These are phyloP conservation scores for Candida gorgasii DNA, from an alignment of 805 yeast genomes.

Conservation along the genomic window DNA sequence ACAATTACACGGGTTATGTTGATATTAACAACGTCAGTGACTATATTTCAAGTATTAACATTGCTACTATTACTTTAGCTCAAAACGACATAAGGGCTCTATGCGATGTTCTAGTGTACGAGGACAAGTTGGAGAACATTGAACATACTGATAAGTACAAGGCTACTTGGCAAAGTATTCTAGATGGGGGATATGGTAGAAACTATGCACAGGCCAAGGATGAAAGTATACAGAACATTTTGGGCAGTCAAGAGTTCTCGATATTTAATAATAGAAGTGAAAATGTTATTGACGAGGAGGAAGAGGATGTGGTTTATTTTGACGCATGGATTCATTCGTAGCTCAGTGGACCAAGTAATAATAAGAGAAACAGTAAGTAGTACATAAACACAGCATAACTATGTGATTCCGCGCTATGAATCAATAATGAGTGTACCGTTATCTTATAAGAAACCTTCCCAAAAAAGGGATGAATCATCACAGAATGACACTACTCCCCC, in stretches of 20 bases:
- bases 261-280: constrained; percentile 16
- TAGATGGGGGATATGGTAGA: constrained; percentile 62
- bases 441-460: constrained; percentile 30
- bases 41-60: constrained; percentile 69
- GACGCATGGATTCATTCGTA: constrained; percentile 17
- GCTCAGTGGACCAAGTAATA: too few species aligned
- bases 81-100: constrained; percentile 73
- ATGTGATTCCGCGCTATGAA: too few species aligned
- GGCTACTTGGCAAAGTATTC: constrained; percentile 81
- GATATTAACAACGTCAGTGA: constrained; percentile 71
- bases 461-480: neutral
- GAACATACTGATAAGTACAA: constrained; percentile 59
- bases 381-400: too few species aligned
- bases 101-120: constrained; percentile 85
- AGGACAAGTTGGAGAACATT: constrained; percentile 76
- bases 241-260: constrained; percentile 13
- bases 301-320: constrained; percentile 17
- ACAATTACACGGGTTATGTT: constrained; percentile 64
- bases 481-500: neutral
- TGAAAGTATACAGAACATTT: neutral
- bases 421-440: constrained; percentile 22
- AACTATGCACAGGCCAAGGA: constrained; percentile 8
- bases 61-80: constrained; percentile 79
- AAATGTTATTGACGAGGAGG: constrained; percentile 19
- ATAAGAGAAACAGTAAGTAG: too few species aligned